A percentile compares a stretch with the other conserved stretches of the same genome.
Evolutionary conservation across 306 rosid genomes (phyloP).

Genomic region (Fagus sylvatica): DNA sequence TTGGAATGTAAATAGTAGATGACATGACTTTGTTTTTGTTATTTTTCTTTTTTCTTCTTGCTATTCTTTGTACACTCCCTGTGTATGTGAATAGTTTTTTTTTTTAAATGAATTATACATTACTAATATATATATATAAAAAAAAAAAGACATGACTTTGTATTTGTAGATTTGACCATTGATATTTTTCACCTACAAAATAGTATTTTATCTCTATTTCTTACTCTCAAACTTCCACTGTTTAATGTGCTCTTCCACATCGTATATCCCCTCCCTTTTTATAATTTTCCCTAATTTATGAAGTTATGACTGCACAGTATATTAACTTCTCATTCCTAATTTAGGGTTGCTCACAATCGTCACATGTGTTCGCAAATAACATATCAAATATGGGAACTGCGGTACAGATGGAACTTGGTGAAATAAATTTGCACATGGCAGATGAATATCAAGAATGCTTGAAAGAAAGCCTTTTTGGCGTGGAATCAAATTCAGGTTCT

Average conservation of each 20-base stretch:
- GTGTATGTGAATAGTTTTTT: too few relatives aligned
- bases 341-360: constrained; percentile 92
- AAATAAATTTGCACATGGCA: constrained; percentile 84
- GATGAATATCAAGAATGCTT: constrained; percentile 92
- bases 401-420: constrained; percentile 89
- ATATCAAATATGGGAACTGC: constrained; percentile 75
- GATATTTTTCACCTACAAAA: constrained; percentile 7
- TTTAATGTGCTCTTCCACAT: constrained; percentile 13
- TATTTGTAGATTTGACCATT: constrained; percentile 5
- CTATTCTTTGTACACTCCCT: too few relatives aligned
- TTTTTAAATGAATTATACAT: too few relatives aligned
- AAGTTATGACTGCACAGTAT: constrained; percentile 15
- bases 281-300: constrained; percentile 12
- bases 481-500: constrained; percentile 92
- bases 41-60: too few relatives aligned
- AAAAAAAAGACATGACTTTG: not conserved
- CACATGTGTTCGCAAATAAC: constrained; percentile 88
- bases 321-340: constrained; percentile 37
- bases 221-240: constrained; percentile 4
- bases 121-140: too few relatives aligned
- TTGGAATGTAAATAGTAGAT: not conserved
- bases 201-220: constrained; percentile 20
- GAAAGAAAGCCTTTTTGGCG: constrained; percentile 80
- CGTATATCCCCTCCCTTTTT: not conserved
- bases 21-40: not conserved